Conservation (phyloP, 768 basidiomycete species). For the Trametes meyenii region DNA sequence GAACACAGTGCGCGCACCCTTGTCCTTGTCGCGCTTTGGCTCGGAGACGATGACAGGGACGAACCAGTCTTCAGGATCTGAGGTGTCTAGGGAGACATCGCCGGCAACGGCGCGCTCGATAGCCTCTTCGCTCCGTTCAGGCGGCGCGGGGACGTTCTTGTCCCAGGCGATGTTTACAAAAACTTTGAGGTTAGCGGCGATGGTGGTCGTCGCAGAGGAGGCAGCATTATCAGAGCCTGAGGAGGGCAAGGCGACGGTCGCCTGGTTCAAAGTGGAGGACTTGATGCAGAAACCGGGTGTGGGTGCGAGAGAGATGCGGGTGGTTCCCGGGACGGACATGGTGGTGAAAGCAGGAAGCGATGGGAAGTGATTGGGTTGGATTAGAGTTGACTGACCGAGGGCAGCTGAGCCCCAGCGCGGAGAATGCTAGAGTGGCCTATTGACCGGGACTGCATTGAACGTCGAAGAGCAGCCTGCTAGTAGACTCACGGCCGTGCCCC, state of each 20-base stretch:
- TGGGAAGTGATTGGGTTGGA: conserved; percentile 1
- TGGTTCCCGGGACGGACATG: conserved; percentile 14
- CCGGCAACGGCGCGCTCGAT: conserved; percentile 62
- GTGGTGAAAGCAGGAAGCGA: conserved; percentile 5
- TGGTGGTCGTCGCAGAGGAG: conserved; percentile 27
- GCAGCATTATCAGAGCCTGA: not conserved
- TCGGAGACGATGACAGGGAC: conserved; percentile 77
- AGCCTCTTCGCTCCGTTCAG: conserved; percentile 57
- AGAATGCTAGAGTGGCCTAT: no score
- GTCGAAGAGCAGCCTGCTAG: not conserved
- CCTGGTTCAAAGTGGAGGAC: conserved; percentile 48
- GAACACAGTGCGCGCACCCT: conserved; percentile 52
- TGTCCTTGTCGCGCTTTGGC: conserved; percentile 63
- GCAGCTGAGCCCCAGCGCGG: no score
- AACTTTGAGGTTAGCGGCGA: conserved; percentile 58
- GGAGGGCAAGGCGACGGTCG: conserved; percentile 24
- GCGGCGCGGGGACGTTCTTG: conserved; percentile 66
- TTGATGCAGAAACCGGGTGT: conserved; percentile 75
- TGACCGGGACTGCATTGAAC: not conserved
- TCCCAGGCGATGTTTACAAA: conserved; percentile 82
- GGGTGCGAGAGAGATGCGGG: conserved; percentile 51
- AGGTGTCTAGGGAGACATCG: conserved; percentile 43
- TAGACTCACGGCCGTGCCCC: not conserved
- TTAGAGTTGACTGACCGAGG: conserved; percentile 4
- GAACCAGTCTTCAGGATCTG: conserved; percentile 51